phyloP scores from a whole-genome alignment of 495 filamentous ascomycete species.

The Terfezia boudieri region DNA sequence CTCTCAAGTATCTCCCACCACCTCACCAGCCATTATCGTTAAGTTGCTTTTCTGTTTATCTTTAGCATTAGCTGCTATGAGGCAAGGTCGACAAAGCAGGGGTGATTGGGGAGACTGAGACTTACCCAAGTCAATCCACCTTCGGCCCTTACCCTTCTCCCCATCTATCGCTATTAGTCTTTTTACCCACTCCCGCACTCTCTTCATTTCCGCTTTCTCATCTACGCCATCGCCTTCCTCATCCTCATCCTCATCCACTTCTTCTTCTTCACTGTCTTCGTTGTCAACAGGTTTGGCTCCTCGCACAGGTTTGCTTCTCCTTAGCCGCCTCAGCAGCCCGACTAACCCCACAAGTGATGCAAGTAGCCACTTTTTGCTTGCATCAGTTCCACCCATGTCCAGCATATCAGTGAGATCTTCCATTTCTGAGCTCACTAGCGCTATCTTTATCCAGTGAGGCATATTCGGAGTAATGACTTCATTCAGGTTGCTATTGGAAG shows the following conservation, averaged over 20 bases:
- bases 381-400: not conserved
- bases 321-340: constrained; percentile 26
- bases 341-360: constrained; percentile 49
- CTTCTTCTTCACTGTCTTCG: constrained; percentile 20
- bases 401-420: constrained; percentile 36
- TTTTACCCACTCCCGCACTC: not conserved
- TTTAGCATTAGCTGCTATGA: no score
- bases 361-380: constrained; percentile 43
- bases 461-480: constrained; percentile 32
- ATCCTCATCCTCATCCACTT: constrained; percentile 17
- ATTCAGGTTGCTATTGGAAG: not conserved
- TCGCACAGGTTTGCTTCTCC: constrained; percentile 17
- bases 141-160: not conserved
- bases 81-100: no score
- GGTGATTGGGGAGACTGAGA: no score
- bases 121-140: not conserved
- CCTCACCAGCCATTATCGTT: no score
- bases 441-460: constrained; percentile 38
- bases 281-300: not conserved
- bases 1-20: no score
- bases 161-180: not conserved
- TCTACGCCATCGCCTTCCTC: constrained; percentile 19
- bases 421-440: constrained; percentile 36
- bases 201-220: not conserved
- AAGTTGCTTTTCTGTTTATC: no score